Base-by-base conservation (phyloP, 805 yeast genomes). In the Suhomyces faveliae region DNA sequence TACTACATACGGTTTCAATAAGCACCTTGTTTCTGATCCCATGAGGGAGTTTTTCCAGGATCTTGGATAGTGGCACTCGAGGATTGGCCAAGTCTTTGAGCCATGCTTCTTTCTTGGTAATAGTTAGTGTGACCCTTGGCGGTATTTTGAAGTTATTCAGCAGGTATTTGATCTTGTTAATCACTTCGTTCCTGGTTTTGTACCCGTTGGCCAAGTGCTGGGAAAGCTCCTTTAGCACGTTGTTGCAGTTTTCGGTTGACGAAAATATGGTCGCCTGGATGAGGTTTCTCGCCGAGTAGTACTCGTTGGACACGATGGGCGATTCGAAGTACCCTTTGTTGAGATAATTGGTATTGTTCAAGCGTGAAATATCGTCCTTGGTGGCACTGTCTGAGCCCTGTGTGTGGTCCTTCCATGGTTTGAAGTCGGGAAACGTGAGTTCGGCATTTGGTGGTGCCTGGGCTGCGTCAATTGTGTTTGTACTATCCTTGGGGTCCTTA, bases 111-210 rank as follows among this genome's bases (percentile, higher is more conserved):
- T 85, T 78, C 61, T 88, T 87, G 59, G 84, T 85, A 50, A 91
- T 96, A 0, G 97, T 91, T 24, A 92, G 66, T 0, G 97, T 92
- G 22, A 92, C 96, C 52, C 97, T 73, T 10, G 96, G 91, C 0
- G 96, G 96, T 5, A 92, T 87, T 52, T 80, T 84, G 68, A 83
- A 88, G 5, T 58, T 62, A 43, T 69, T 67, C 20, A 71, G 60
- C n/a, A 58, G 64, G 44, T 43, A 55, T 38, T 57, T 55, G 48
- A 73, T 68, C 50, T 71, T 70, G 50, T 73, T 73, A 47, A 72
- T 71, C 22, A 60, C 62, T 39, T 71, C 76, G 47, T 71, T 71
- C 38, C 78, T 51, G 9, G 70, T 61, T 45, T 61, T 60, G 46
- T 69, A 72, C 2, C 71, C 69, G 37, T 64, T 62, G 8, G 74